A percentile compares a stretch with the other conserved stretches of the same genome.
Conservation (phyloP, 2,329 filamentous ascomycete genomes). For the Huntiella omanensis region DNA sequence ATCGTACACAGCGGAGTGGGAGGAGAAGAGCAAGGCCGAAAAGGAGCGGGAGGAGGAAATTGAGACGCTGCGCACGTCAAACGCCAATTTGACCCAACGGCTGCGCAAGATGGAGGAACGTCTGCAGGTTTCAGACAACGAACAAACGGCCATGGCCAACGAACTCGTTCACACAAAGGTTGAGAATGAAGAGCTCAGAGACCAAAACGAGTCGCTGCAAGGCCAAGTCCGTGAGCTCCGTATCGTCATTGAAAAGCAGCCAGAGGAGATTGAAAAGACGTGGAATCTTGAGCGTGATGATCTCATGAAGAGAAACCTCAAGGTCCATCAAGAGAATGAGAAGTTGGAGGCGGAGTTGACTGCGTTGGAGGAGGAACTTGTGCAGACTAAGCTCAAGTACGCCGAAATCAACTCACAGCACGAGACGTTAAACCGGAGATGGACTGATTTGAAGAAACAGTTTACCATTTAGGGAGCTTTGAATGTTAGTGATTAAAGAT, state of each 20-base stretch:
- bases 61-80: constrained; percentile 48
- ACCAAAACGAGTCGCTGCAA: constrained; percentile 75
- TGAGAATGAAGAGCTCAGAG: constrained; percentile 73
- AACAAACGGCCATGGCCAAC: constrained; percentile 79
- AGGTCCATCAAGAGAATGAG: constrained; percentile 86
- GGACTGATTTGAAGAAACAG: constrained; percentile 51
- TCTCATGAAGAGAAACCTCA: constrained; percentile 78
- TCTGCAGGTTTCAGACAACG: constrained; percentile 69
- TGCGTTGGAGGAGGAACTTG: constrained; percentile 82
- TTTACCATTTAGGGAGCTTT: constrained; percentile 22
- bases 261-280: constrained; percentile 65
- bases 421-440: constrained; percentile 57
- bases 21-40: constrained; percentile 69
- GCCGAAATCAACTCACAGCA: constrained; percentile 64
- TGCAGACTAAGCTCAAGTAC: constrained; percentile 85
- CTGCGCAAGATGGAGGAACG: constrained; percentile 77
- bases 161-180: constrained; percentile 86
- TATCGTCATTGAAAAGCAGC: constrained; percentile 74
- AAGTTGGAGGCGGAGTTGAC: constrained; percentile 73
- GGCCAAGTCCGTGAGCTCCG: constrained; percentile 73
- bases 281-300: constrained; percentile 75
- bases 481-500: not conserved
- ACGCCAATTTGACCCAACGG: constrained; percentile 48
- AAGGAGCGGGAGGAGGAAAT: constrained; percentile 70
- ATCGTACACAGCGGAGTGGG: constrained; percentile 72